Evolutionary conservation across 192 early-diverging fungal species (phyloP).

Genomic region (Backusella mclennaniae): DNA sequence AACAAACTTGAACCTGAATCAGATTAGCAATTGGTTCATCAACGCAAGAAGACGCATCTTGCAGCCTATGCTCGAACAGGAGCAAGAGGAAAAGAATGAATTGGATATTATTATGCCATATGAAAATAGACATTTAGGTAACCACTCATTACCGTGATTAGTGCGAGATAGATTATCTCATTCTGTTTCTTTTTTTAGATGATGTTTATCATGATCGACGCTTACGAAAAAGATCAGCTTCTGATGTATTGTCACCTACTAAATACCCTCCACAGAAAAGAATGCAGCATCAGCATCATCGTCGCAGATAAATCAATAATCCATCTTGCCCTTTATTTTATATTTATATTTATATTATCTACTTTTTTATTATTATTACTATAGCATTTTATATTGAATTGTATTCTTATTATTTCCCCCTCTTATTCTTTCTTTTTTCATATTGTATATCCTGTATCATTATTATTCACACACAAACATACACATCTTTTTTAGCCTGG

Average conservation of each 20-base stretch:
- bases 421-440: not conserved
- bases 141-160: not conserved
- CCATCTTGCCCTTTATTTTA: not conserved
- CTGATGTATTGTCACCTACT: not conserved
- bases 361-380: not conserved
- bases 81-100: constrained; percentile 16
- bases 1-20: constrained; percentile 50
- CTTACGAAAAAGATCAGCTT: constrained; percentile 9
- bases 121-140: constrained; percentile 7
- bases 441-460: not conserved
- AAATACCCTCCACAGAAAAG: constrained; percentile 8
- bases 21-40: constrained; percentile 61
- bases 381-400: constrained; percentile 8
- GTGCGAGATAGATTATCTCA: not conserved
- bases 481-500: not conserved
- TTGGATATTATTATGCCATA: constrained; percentile 25
- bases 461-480: not conserved
- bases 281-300: not conserved
- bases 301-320: not conserved
- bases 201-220: constrained; percentile 7
- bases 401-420: not conserved
- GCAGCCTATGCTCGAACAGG: constrained; percentile 47
- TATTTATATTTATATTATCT: not conserved
- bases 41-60: constrained; percentile 52
- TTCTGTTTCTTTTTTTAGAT: not conserved